Base-by-base conservation (phyloP, 768 basidiomycete species). In the Panaeolus papilionaceus region DNA sequence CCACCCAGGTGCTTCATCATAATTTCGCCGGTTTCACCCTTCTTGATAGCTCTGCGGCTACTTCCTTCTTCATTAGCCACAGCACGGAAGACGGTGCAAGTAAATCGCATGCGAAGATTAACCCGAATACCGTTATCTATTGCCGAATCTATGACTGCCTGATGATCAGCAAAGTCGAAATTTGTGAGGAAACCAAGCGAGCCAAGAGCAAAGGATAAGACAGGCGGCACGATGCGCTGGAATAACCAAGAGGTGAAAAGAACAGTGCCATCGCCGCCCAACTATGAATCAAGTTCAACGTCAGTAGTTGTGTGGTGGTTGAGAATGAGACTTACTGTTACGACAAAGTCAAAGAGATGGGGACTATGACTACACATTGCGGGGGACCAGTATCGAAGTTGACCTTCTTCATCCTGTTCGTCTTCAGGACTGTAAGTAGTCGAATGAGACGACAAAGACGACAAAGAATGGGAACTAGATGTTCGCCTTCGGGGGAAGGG, bases 161-260 rank as follows among this genome's bases (percentile, higher is more conserved):
- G 84, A 81, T 97, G 88, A 79, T 98, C 88, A 66, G 88, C 84
- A 77, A 98, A 95, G 82, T 99, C 90, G 75, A 99, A 99, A 76
- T 96, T 98, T 49, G 95, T 99, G 64, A 96, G 91, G 81, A 99
- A 99, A 61, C 98, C 97, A 28, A 99, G 88, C 4, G 97, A 98
- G 51, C 98, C 98, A 33, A 99, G 86, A 1, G 98, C 96, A 77
- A 99, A 99, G 0, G 98, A 91, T 14, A 99, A 90, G 42, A 99
- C 95, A 12, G 98, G 98, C n/a, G 98, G 98, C 16, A 99, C 98
- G 74, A 99, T 95, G 64, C 91, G 90, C 77, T 99, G 98, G 83
- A 99, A 99, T 38, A 99, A 84, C 98, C 98, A 99, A 3, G 98
- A 99, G 5, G 98, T 98, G 81, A 98, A 99, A 16, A 99, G 87